Base-by-base conservation (phyloP, 192 early-diverging fungal species). In the Allomyces macrogynus region DNA sequence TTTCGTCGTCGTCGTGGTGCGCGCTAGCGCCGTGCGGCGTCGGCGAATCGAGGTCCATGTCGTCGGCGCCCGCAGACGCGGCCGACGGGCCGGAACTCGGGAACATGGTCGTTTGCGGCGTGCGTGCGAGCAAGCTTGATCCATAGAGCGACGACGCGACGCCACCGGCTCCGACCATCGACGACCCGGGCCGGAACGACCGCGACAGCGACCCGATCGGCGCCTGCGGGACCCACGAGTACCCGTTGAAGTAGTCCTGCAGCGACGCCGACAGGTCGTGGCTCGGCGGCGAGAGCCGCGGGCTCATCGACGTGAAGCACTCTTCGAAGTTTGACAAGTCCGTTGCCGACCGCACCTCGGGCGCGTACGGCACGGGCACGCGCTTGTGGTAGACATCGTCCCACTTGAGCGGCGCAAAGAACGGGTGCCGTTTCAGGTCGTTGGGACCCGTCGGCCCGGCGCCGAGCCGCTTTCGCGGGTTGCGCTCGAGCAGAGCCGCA, bases 341-440 rank as follows among this genome's bases (percentile, higher is more conserved):
- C 0, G 20, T n/a, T 14, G 49, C 49, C 49, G 16, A 14, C 49
- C 20, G 12, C 49, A 89, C 72, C 27, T 75, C 74, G 24, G 91
- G 91, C 12, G 80, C 72, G 62, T 84, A 92, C 1, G 85, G 81
- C 11, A 88, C 82, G 4, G 74, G 57, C 18, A 84, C 70, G 61
- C 76, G 70, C 26, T 80, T 73, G 18, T 84, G 63, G 40, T 82
- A 70, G 26, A 90, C 81, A 23, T 80, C 75, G 22, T 87, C 80
- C 89, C 89, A 93, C 67, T 87, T 76, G 23, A 90, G 75, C 22
- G 67, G 70, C 25, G 70, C 68, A 70, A 93, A 93, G 65, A 85
- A 92, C 0, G 81, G 76, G 68, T 92, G 90, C 16, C 64, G 43
- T 65, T 87, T 88, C 61, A 93, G 83, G 10, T 88, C 80, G 4